phyloP scores from a whole-genome alignment of 2,329 filamentous ascomycete species.

The Biscogniauxia sp. region DNA sequence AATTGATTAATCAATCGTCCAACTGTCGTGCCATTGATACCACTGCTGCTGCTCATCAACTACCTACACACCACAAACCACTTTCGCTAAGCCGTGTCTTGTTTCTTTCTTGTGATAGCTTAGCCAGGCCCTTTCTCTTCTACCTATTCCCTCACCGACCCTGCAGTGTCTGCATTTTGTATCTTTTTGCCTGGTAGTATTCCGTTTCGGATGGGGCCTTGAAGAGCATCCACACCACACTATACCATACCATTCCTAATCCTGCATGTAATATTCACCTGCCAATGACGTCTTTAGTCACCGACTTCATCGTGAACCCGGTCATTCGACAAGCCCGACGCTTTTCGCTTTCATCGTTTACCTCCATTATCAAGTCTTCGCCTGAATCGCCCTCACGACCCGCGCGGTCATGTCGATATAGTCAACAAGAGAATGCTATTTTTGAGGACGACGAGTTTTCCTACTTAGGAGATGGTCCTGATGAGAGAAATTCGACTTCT shows the following conservation, averaged over 20 bases:
- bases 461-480: constrained; percentile 23
- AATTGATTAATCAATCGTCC: neutral
- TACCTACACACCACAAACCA: neutral
- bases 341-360: constrained; percentile 51
- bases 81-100: no score
- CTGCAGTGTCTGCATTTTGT: neutral
- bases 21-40: neutral
- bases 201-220: constrained; percentile 8
- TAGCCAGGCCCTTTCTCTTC: neutral
- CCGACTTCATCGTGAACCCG: constrained; percentile 64
- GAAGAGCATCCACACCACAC: constrained; percentile 12
- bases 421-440: constrained; percentile 27
- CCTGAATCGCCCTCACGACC: constrained; percentile 36
- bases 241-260: constrained; percentile 7
- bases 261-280: constrained; percentile 5
- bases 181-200: neutral
- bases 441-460: constrained; percentile 31
- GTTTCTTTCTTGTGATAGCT: no score
- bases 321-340: constrained; percentile 64
- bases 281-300: constrained; percentile 61
- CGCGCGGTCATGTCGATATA: constrained; percentile 17
- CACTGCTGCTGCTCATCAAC: no score
- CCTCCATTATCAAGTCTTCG: constrained; percentile 33
- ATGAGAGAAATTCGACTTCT: constrained; percentile 22
- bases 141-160: neutral